phyloP scores from a whole-genome alignment of 177 flowering plant genomes.

The Vitis hybrid region DNA sequence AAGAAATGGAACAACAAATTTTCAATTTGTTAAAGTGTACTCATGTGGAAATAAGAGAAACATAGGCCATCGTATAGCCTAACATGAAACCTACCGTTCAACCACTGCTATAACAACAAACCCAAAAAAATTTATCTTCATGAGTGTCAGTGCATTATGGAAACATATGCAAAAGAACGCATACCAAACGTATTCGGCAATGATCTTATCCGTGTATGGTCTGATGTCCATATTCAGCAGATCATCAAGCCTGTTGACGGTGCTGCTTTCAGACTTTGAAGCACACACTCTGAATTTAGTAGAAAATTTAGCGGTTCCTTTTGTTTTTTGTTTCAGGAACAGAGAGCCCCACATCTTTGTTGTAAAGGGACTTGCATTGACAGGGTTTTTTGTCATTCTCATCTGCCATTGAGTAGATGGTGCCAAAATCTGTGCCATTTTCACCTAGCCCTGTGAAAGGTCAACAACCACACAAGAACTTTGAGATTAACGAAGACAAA shows the following conservation, averaged over 20 bases:
- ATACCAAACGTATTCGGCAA: slow-evolving; percentile 97
- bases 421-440: slow-evolving; percentile 93
- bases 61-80: background rate
- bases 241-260: slow-evolving; percentile 74
- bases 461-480: background rate
- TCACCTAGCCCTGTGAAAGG: slow-evolving; percentile 22
- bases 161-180: slow-evolving; percentile 2
- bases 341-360: slow-evolving; percentile 72
- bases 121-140: too few relatives aligned
- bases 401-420: slow-evolving; percentile 81
- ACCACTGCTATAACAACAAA: background rate
- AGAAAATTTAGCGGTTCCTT: slow-evolving; percentile 37
- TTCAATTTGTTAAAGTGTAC: background rate
- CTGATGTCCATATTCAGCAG: slow-evolving; percentile 77
- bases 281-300: slow-evolving; percentile 61
- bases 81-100: background rate
- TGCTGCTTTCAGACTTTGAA: slow-evolving; percentile 48
- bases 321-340: slow-evolving; percentile 54
- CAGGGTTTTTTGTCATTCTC: slow-evolving; percentile 45
- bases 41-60: background rate
- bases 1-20: background rate
- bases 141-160: too few relatives aligned
- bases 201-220: slow-evolving; percentile 84
- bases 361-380: slow-evolving; percentile 41
- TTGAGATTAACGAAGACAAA: background rate